phyloP scores from a whole-genome alignment of 257 asterid species.

The Nicotiana attenuata region DNA sequence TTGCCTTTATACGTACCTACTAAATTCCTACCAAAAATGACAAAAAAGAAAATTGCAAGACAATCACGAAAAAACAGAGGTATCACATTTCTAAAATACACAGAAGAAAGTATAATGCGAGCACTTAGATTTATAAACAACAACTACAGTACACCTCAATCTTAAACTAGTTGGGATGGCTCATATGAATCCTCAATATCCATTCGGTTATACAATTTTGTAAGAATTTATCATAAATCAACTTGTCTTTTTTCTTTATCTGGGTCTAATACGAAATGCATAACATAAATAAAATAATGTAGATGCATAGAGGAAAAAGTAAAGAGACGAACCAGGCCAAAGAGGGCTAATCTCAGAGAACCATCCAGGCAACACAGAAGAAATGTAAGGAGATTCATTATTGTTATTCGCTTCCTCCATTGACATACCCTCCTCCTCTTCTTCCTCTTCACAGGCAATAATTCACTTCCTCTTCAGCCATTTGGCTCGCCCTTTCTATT shows the following conservation, averaged over 20 bases:
- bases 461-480: too few relatives aligned
- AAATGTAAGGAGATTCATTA: slow-evolving; percentile 32
- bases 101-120: background rate
- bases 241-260: too few relatives aligned
- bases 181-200: background rate
- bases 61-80: too few relatives aligned
- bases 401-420: slow-evolving; percentile 37
- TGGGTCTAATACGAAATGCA: background rate
- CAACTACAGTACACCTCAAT: background rate
- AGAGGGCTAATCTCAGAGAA: slow-evolving; percentile 88
- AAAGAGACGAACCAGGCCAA: slow-evolving; percentile 25
- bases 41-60: too few relatives aligned
- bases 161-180: background rate
- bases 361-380: slow-evolving; percentile 86
- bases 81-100: background rate
- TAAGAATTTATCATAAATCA: background rate
- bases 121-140: background rate
- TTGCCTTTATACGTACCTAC: too few relatives aligned
- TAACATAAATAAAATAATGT: background rate
- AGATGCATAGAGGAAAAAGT: too few relatives aligned
- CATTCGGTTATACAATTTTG: background rate
- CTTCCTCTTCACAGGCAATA: background rate
- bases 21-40: background rate
- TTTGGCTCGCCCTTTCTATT: too few relatives aligned
- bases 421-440: background rate